Conservation (phyloP, 176 grass and related monocot genomes). For the Juncus inflexus region DNA sequence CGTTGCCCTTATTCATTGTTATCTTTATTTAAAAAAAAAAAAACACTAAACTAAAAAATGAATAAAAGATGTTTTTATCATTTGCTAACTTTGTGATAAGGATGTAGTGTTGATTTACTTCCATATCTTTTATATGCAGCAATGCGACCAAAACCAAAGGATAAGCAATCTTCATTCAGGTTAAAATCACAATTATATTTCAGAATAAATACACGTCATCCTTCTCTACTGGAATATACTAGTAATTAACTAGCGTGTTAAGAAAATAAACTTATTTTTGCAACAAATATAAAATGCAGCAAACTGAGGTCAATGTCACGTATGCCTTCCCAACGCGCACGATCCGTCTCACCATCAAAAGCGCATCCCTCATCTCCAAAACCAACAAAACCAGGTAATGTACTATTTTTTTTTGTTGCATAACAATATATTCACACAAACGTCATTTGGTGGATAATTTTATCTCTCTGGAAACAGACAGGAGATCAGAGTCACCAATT, state of each 20-base stretch:
- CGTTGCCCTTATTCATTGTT: neutral
- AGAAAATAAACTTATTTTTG: neutral
- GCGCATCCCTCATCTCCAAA: conserved; percentile 29
- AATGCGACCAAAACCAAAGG: conserved; percentile 36
- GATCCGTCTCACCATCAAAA: conserved; percentile 55
- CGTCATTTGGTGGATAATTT: neutral
- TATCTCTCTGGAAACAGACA: conserved; percentile 38
- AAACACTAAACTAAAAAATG: neutral
- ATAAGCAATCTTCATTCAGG: conserved; percentile 69
- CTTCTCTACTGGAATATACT: neutral
- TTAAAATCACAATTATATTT: conserved; percentile 18
- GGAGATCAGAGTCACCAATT: conserved; percentile 46
- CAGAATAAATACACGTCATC: neutral
- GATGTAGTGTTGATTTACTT: neutral
- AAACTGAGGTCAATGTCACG: conserved; percentile 51
- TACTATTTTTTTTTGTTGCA: neutral
- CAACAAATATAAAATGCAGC: conserved; percentile 32
- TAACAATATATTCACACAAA: conserved; percentile 3
- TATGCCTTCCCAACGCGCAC: conserved; percentile 51
- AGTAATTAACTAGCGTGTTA: too few species aligned
- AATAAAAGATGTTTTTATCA: neutral
- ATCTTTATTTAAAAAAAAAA: neutral
- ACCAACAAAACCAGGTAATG: conserved; percentile 12
- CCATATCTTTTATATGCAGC: conserved; percentile 20
- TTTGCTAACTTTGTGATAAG: neutral